phyloP scores from a whole-genome alignment of 2,329 filamentous ascomycete species.

The Drechslerella coelobrocha region DNA sequence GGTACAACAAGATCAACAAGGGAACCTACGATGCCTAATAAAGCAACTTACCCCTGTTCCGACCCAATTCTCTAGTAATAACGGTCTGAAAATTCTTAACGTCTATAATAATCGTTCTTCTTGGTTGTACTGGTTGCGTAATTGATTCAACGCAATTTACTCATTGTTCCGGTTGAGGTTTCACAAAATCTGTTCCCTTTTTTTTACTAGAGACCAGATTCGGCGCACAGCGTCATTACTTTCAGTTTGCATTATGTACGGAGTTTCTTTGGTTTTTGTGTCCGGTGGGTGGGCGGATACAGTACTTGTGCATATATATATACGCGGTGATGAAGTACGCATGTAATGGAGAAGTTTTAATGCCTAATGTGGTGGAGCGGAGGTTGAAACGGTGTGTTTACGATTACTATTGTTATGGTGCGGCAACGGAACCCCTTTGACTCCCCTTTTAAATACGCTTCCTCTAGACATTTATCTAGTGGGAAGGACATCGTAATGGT shows the following conservation, averaged over 20 bases:
- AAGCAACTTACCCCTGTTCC: background rate
- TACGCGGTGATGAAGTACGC: slow-evolving; percentile 1
- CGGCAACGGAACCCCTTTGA: background rate
- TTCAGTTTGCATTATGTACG: slow-evolving; percentile 34
- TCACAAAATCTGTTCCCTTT: background rate
- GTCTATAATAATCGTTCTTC: background rate
- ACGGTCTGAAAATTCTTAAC: background rate
- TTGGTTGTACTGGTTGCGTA: slow-evolving; percentile 11
- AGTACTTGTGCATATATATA: slow-evolving; percentile 5
- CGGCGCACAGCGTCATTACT: background rate
- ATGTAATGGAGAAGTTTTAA: slow-evolving; percentile 25
- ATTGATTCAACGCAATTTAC: background rate
- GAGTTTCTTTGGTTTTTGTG: slow-evolving; percentile 21
- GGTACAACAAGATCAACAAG: slow-evolving; percentile 37
- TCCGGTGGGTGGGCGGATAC: background rate
- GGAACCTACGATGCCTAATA: slow-evolving; percentile 41
- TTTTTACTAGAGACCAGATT: background rate
- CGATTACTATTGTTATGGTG: slow-evolving; percentile 4
- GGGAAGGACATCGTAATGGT: slow-evolving; percentile 3
- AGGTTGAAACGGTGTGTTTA: slow-evolving; percentile 8
- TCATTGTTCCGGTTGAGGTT: background rate
- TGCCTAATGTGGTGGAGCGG: slow-evolving; percentile 36
- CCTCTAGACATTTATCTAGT: slow-evolving; percentile 41
- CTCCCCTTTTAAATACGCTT: slow-evolving; percentile 1
- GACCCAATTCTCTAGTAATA: background rate